phyloP scores from a whole-genome alignment of 345 rosid species.

The Gossypium anomalum region DNA sequence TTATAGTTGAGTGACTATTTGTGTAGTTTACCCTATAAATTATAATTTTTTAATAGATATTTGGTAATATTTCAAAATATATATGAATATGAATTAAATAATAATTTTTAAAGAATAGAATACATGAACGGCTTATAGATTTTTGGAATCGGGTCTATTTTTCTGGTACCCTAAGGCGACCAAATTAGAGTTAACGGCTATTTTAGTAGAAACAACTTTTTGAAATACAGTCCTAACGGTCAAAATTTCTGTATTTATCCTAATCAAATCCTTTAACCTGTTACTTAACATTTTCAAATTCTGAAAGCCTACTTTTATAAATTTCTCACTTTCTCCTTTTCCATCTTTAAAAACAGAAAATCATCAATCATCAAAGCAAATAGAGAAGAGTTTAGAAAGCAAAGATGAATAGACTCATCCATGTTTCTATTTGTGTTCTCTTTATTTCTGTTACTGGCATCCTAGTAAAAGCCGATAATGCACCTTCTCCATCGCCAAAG shows the following conservation, averaged over 20 bases:
- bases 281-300: not conserved
- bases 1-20: no score
- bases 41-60: no score
- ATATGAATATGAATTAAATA: no score
- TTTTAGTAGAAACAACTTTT: not conserved
- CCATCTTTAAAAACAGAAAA: not conserved
- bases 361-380: not conserved
- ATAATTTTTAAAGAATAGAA: no score
- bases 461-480: slow-evolving; percentile 35
- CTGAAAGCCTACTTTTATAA: not conserved
- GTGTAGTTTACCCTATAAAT: no score
- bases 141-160: no score
- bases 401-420: slow-evolving; percentile 20
- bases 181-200: not conserved
- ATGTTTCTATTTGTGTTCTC: slow-evolving; percentile 21
- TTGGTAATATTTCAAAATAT: no score
- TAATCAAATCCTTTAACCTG: no score
- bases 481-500: slow-evolving; percentile 35
- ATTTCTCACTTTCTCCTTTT: not conserved
- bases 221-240: slow-evolving; percentile 38
- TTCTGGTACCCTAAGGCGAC: no score
- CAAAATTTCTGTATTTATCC: slow-evolving; percentile 14
- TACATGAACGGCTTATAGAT: no score
- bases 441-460: slow-evolving; percentile 15
- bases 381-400: not conserved